Evolutionary conservation across 306 rosid species (phyloP), one percentile per base, ranked within the genome.

Genomic region (Dicorynia guianensis): DNA sequence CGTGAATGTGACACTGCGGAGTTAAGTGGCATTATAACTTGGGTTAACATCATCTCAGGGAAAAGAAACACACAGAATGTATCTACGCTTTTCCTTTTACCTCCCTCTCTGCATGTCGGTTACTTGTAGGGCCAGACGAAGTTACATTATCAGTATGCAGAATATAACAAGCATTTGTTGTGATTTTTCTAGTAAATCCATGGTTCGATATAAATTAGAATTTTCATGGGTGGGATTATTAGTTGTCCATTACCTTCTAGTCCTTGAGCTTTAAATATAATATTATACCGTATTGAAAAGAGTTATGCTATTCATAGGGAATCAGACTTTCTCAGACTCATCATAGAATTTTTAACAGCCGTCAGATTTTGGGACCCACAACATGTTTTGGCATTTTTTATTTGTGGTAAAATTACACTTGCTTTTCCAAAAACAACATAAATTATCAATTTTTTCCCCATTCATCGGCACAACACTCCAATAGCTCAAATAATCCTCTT

Each of bases 1-100:
- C 63, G 64, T 61, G 77, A 81, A 69, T 49, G 59, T 71, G 78
- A 83, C 82, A 65, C 48, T 39, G 38, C 50, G 52, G 8, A 69
- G 59, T 58, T 50, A 58, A 68, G 43, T 56, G 40, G 10, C 17
- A 63, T 62, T 2, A 25, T 25, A 2, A 25, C 30, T 25, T 30
- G 13, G 4, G 20, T 12, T 46, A 49, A 69, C 78, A 57, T 55
- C 47, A 38, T 81, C 20, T 12, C 7, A 10, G 18, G 18, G 36
- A 62, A 62, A 62, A 52, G 11, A 39, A 58, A 67, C 30, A 1
- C 43, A 46, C 0, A 10, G 20, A 13, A 46, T 10, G 5, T 46
- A 46, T 10, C 49, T 11, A 0, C 3, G 4, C 11, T 44, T 8
- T 44, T 44, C 49, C 49, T 44, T 11, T 44, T 5, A 40, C 46